Percentiles rank a stretch among this genome's conserved stretches.
These are phyloP conservation scores for Eustoma russellianum DNA, from an alignment of 257 asterid genomes.

Conservation along the genomic window DNA sequence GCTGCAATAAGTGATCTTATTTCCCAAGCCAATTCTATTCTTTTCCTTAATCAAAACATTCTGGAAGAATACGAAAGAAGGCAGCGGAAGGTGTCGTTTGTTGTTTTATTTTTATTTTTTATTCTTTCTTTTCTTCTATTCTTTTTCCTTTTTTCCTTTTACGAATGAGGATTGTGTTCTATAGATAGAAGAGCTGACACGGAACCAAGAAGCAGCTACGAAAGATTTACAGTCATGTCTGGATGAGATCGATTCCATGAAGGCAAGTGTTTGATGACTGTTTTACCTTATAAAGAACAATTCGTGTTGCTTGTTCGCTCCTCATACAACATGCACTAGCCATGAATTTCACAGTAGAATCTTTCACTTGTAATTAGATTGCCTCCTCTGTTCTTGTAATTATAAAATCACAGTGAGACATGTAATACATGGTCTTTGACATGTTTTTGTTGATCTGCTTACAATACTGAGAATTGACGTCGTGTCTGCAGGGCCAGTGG, in stretches of 20 bases:
- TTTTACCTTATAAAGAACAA: background rate
- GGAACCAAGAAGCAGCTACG: constrained; percentile 52
- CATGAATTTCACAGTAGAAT: no score
- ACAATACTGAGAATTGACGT: constrained; percentile 14
- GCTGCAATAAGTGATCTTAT: constrained; percentile 70
- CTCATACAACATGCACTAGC: background rate
- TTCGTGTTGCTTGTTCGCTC: background rate
- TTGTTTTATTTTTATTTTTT: constrained; percentile 7
- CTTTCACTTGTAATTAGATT: no score
- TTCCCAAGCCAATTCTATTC: constrained; percentile 79
- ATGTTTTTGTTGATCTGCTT: background rate
- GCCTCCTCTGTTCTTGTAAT: no score
- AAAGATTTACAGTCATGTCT: constrained; percentile 35
- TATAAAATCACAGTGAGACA: no score
- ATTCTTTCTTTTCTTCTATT: constrained; percentile 5
- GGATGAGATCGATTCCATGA: constrained; percentile 55
- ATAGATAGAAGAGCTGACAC: constrained; percentile 63
- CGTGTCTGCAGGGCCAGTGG: constrained; percentile 68
- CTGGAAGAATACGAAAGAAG: constrained; percentile 88
- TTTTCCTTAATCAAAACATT: constrained; percentile 68
- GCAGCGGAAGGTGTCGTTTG: constrained; percentile 43
- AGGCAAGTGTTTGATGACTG: constrained; percentile 31
- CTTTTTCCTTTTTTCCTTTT: constrained; percentile 1
- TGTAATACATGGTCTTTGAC: no score
- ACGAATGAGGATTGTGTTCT: constrained; percentile 10